Evolutionary conservation across 2,329 filamentous ascomycete species (phyloP), one percentile per base, ranked within the genome.

Genomic region (Chaetothyriales sp.): DNA sequence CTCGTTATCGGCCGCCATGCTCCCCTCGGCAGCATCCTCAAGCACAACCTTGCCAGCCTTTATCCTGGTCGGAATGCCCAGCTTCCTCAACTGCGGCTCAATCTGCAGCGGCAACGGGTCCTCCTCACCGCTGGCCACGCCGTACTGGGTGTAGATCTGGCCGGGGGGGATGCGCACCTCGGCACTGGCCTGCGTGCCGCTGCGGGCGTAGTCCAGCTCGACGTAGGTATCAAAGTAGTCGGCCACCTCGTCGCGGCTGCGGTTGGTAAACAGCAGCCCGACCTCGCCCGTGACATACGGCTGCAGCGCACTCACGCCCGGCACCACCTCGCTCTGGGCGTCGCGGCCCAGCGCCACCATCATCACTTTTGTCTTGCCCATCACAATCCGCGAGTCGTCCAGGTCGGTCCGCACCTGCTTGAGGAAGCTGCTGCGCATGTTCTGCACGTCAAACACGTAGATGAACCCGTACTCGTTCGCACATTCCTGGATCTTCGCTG

Each of bases 361-460:
- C 88, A 96, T 96, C 68, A 98, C 89, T 73, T 96, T 96, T 53
- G 90, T 96, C 75, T 96, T 98, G 72, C 90, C 92, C 70, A 95
- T 96, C 80, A 96, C 96, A 66, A 98, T 74, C 61, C 89, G 51
- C 49, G 49, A 62, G 51, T 58, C 63, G 47, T 62, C 64, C 43
- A 66, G 59, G 12, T 65, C 67, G 22, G 65, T 61, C 26, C 59
- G 52, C 39, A 67, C 63, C 3, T 65, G 64, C 56, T 69, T 69
- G 52, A 65, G 65, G 51, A 66, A 89, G 61, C 83, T 93, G 73
- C 98, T 98, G 67, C 92, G 87, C 87, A 95, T 95, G 74, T 96
- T 95, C 66, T 94, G 86, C 60, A 98, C 83, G 63, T 79, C 78
- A 68, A 98, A 94, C 65, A 95, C 86, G 71, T 93, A 93, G 72